Base-by-base conservation (phyloP, 306 rosid species). In the Biancaea sappan region DNA sequence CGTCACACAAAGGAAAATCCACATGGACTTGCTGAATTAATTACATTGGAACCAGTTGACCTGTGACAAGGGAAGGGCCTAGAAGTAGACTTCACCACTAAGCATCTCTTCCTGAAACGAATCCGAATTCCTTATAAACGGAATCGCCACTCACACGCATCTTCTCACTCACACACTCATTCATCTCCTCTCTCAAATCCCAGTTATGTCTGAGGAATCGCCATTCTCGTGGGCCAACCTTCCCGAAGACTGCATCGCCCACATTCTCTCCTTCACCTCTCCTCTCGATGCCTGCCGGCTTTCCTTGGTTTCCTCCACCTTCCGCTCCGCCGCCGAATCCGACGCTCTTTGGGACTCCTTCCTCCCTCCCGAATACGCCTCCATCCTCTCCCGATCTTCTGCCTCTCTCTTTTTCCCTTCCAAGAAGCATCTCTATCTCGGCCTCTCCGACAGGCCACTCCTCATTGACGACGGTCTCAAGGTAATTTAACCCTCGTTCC, bases 261-360 rank as follows among this genome's bases (percentile, higher is more conserved):
- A 75, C 35, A 67, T 90, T 35, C 77, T 91, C 12, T 86, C 98
- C 4, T 80, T 90, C 25, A 91, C 96, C 5, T 19, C 85, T 19
- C 98, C 98, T 44, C 67, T 46, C 0, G 98, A 91, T 19, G 98
- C 87, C 0, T 81, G 90, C 67, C 64, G 84, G 2, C 63, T 85
- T 4, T 77, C 93, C 0, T 54, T 46, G 35, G 85, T 94, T 43
- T 94, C 96, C 0, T 53, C 90, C 0, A 56, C 75, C 0, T 91
- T 91, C 86, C 43, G 88, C 72, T 87, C 96, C 26, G 97, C 91
- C n/a, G 90, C 95, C 2, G 85, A 90, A 0, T 84, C 97, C 14
- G 91, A 94, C 69, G 79, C 83, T 54, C 85, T 94, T 1, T 94
- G 98, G 98, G 87, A 84, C 2, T 37, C 67, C n/a, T 91, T 94